Base-by-base conservation (phyloP, 2,329 filamentous ascomycete species). In the Phaeophleospora eucalypticola region DNA sequence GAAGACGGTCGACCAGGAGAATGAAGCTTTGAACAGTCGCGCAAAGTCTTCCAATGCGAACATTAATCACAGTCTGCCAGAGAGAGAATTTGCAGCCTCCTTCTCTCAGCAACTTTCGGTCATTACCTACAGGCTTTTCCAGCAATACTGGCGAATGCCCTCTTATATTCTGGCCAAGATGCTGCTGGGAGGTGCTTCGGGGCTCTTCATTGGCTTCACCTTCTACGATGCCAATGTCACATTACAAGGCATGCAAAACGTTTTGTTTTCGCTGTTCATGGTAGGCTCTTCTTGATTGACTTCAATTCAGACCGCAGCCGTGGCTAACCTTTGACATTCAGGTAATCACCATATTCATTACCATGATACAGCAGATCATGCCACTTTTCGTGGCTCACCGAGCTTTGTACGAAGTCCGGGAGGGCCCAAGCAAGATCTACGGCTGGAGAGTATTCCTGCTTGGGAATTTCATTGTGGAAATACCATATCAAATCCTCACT, bases 101-200 rank as follows among this genome's bases (percentile, higher is more conserved):
- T 87, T 93, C 64, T 59, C 56, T 32, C 62, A 72, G 4, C 89
- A 95, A 66, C 71, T 91, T 15, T 21, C 17, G n/a, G 18, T 24
- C 10, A 85, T 87, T 43, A 76, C 81, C 16, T 65, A 76, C 54
- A 86, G 88, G 58, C 83, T 90, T 19, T 90, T 91, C 73, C 80
- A 89, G 63, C 88, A 93, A 65, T 91, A 90, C 75, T 93, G 88
- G 87, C 84, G 88, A 51, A 89, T 83, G 0, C 88, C 88, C 0
- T 77, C 82, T 8, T 94, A 93, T 71, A 89, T 94, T 65, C 91
- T 89, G 71, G 83, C 86, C 60, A 93, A 93, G 74, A 65, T 76
- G 0, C 70, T 76, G 3, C 80, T 91, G 15, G 86, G 82, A 62
- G 69, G 77, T 18, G 66, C 82, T 6, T 74, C 75, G 56, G 72